Base-by-base conservation (phyloP, 208 protist genomes). In the Crithidia expoeki region DNA sequence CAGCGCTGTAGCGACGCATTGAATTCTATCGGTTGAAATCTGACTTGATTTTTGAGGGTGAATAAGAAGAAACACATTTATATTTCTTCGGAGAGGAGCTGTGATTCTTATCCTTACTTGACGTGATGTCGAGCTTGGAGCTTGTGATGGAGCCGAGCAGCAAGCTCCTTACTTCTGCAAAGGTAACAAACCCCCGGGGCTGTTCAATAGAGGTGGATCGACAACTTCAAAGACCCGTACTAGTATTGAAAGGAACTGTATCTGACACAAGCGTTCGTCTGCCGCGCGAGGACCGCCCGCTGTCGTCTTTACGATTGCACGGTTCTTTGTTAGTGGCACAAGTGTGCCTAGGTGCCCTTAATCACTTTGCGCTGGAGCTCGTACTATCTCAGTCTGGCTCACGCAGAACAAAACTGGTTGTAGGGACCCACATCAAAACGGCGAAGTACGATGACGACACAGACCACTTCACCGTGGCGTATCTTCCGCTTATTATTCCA, bases 401-500 rank as follows among this genome's bases (percentile, higher is more conserved):
- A 28, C 47, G 65, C 6, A 73, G 85, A 12, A 91, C 83, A 23
- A 89, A 91, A 55, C 78, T 95, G 16, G 68, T 89, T 21, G 79
- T 93, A 66, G 85, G 84, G 0, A 95, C 90, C 6, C 68, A 87
- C 30, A 70, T 92, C 23, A 87, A 73, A 56, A 72, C 79, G 17
- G 76, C 88, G 2, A 60, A 76, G 32, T 55, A 74, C n/a, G 84
- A 87, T 1, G 55, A 73, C 14, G 27, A 56, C 3, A 62, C 30
- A 33, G 76, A 74, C 30, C 80, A 81, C 6, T 51, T 88, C n/a
- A 59, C 79, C 53, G 34, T 68, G 23, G 78, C 77, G 30, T 85
- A 78, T 55, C 69, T 95, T 27, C 90, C 87, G 1, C 75, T 95
- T 3, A 82, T 95, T 38, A 86, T 95, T 33, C 90, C 90, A 14